Percentiles rank a stretch among this genome's conserved stretches.
Evolutionary conservation across 768 basidiomycete species (phyloP).

Genomic region (Lactarius deliciosus): DNA sequence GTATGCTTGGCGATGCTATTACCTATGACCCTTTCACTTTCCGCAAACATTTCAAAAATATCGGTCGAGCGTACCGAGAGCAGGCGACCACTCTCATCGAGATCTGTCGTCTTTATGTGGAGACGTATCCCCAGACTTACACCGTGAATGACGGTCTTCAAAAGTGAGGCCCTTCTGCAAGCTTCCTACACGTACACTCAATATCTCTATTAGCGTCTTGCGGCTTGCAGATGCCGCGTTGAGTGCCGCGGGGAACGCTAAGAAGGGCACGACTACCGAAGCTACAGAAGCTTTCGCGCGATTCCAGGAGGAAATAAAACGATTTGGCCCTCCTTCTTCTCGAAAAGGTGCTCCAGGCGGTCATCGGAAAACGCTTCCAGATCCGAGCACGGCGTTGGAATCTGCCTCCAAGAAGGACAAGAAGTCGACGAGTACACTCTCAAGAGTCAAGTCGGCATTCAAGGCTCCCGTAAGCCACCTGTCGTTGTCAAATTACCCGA

Average conservation of each 20-base stretch:
- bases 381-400: too few relatives aligned
- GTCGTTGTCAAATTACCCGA: too few relatives aligned
- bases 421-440: too few relatives aligned
- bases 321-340: neutral
- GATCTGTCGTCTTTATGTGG: neutral
- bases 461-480: too few relatives aligned
- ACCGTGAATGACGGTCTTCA: neutral
- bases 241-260: neutral
- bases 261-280: neutral
- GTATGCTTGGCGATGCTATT: neutral
- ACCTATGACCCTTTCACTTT: neutral
- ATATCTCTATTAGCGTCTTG: neutral
- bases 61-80: neutral
- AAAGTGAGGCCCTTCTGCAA: neutral
- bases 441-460: too few relatives aligned
- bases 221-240: constrained; percentile 8
- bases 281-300: neutral
- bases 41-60: constrained; percentile 5
- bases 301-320: neutral
- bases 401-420: too few relatives aligned
- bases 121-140: neutral
- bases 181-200: neutral
- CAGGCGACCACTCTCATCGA: constrained; percentile 6
- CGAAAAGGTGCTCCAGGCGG: neutral
- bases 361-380: neutral